Evolutionary conservation across 169 alveolate species (phyloP).

Genomic region (Eimeria maxima): DNA sequence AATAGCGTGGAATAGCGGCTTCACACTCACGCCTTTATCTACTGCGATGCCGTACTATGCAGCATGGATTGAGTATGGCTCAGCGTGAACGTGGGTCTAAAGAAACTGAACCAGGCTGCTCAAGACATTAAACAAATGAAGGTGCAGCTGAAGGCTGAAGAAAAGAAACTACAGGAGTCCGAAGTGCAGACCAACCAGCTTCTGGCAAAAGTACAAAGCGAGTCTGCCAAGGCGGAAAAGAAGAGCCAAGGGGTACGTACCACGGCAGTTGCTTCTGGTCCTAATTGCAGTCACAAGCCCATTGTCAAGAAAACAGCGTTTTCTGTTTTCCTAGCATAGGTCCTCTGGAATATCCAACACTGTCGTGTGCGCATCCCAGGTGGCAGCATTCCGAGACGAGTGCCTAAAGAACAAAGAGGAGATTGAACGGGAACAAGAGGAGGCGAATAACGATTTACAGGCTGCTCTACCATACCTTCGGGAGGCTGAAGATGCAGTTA

Average conservation of each 20-base stretch:
- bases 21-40: slow-evolving; percentile 37
- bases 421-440: slow-evolving; percentile 94
- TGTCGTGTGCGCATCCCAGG: slow-evolving; percentile 26
- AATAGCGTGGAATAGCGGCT: not conserved
- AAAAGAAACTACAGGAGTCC: slow-evolving; percentile 95
- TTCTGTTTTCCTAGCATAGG: not conserved
- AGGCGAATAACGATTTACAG: slow-evolving; percentile 96
- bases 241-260: slow-evolving; percentile 94
- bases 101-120: slow-evolving; percentile 97
- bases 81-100: slow-evolving; percentile 96
- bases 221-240: slow-evolving; percentile 96
- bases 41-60: not conserved
- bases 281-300: not conserved
- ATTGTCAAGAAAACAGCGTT: too few species aligned
- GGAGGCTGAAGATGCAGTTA: slow-evolving; percentile 96
- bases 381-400: slow-evolving; percentile 89
- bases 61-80: not conserved
- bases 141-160: slow-evolving; percentile 95
- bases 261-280: too few species aligned
- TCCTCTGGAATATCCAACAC: not conserved
- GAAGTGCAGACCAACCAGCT: slow-evolving; percentile 95
- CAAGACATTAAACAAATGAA: slow-evolving; percentile 95
- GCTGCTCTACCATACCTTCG: slow-evolving; percentile 96
- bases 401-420: slow-evolving; percentile 93
- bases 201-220: slow-evolving; percentile 95